Percentiles rank a stretch among this genome's conserved stretches.
Evolutionary conservation across 108 stramenopile genomes (phyloP).

Genomic region (Chaetoceros muelleri): DNA sequence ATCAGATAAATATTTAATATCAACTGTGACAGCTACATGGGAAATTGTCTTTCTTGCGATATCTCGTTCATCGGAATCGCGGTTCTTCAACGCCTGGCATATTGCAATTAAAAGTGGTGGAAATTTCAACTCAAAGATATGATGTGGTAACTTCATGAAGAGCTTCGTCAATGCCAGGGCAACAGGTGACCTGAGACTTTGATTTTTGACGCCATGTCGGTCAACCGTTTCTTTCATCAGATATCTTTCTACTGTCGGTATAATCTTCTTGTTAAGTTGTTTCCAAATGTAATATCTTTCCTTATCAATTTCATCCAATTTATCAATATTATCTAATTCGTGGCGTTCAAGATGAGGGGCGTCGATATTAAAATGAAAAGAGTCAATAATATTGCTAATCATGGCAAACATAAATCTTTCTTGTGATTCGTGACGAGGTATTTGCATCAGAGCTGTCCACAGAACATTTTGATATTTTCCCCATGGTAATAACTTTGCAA

Average conservation of each 20-base stretch:
- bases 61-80: conserved; percentile 79
- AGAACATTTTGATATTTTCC: conserved; percentile 66
- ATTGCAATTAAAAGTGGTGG: conserved; percentile 71
- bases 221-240: conserved; percentile 67
- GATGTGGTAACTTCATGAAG: conserved; percentile 71
- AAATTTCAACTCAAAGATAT: conserved; percentile 58
- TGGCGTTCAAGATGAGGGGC: too few relatives aligned
- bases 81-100: conserved; percentile 72
- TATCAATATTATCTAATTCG: conserved; percentile 11
- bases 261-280: conserved; percentile 53
- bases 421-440: conserved; percentile 59
- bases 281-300: conserved; percentile 52
- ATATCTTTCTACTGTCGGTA: conserved; percentile 70
- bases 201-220: conserved; percentile 46
- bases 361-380: conserved; percentile 72
- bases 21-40: conserved; percentile 65
- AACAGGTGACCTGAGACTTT: conserved; percentile 72
- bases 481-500: conserved; percentile 71
- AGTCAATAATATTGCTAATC: conserved; percentile 73
- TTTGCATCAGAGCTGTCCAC: conserved; percentile 49
- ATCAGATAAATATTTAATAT: conserved; percentile 63
- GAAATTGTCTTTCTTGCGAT: conserved; percentile 75
- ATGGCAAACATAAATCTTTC: conserved; percentile 63
- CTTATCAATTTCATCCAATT: conserved; percentile 9
- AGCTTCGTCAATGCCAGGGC: conserved; percentile 87